phyloP scores from a whole-genome alignment of 805 yeast genomes.

The Zygosaccharomyces bailii region DNA sequence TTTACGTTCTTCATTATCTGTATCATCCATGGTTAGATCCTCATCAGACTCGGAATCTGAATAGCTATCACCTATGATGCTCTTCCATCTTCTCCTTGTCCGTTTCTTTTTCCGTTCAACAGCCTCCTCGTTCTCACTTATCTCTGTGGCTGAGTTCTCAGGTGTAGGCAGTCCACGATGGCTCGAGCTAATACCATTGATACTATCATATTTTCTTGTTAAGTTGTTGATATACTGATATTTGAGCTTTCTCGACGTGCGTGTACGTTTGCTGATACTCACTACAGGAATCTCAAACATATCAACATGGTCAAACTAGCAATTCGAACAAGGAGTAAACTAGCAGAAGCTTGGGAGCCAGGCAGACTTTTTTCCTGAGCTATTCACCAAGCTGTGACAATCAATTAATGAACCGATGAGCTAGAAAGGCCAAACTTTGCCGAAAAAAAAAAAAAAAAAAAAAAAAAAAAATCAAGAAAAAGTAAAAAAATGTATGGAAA shows the following conservation, averaged over 20 bases:
- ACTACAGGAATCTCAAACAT: conserved; percentile 33
- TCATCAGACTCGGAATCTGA: conserved; percentile 19
- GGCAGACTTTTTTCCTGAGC: too few species aligned
- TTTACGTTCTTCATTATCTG: conserved; percentile 23
- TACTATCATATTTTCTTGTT: conserved; percentile 18
- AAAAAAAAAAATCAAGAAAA: neutral
- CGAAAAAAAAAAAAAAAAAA: conserved; percentile 6
- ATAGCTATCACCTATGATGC: conserved; percentile 23
- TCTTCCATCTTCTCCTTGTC: conserved; percentile 22
- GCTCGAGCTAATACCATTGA: conserved; percentile 2
- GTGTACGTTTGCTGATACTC: conserved; percentile 15
- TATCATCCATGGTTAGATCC: conserved; percentile 12
- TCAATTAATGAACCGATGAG: conserved; percentile 9
- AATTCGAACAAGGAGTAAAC: neutral
- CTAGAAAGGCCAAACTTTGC: conserved; percentile 7
- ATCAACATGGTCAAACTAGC: conserved; percentile 1
- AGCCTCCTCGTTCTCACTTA: conserved; percentile 20
- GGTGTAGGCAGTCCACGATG: conserved; percentile 25
- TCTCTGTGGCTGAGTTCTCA: conserved; percentile 27
- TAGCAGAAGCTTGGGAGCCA: too few species aligned
- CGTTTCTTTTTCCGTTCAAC: conserved; percentile 17
- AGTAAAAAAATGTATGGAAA: neutral
- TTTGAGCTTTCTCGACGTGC: conserved; percentile 27
- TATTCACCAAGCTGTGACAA: neutral
- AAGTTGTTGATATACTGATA: conserved; percentile 29